Evolutionary conservation across 2,329 filamentous ascomycete species (phyloP).

Genomic region (Raffaelea ambrosiae): DNA sequence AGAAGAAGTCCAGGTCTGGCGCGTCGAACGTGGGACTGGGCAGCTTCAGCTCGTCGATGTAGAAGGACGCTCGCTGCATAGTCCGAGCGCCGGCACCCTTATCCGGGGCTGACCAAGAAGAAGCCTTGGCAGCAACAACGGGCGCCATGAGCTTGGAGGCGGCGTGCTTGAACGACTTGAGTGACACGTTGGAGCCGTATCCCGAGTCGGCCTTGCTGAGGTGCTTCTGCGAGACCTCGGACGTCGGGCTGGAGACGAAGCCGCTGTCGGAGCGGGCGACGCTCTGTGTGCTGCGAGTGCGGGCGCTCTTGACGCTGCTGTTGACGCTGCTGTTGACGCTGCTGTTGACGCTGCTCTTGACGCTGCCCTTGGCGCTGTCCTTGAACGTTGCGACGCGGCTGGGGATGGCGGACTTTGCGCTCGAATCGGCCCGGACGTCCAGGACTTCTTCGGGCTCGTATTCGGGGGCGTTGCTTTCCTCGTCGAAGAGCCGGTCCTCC

Average conservation of each 20-base stretch:
- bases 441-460: conserved; percentile 27
- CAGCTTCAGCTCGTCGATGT: conserved; percentile 11
- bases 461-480: conserved; percentile 26
- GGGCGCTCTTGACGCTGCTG: conserved; percentile 1
- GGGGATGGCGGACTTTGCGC: conserved; percentile 26
- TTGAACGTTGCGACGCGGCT: background rate
- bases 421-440: conserved; percentile 32
- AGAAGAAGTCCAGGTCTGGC: background rate
- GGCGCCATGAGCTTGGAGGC: conserved; percentile 19
- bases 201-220: conserved; percentile 53
- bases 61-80: conserved; percentile 4
- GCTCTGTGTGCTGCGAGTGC: conserved; percentile 13
- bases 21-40: conserved; percentile 6
- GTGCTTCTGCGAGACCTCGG: conserved; percentile 31
- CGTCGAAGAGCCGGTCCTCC: conserved; percentile 40
- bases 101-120: conserved; percentile 3
- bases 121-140: conserved; percentile 16
- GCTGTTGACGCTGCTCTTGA: conserved; percentile 14
- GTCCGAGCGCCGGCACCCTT: background rate
- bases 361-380: background rate
- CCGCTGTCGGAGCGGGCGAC: conserved; percentile 39
- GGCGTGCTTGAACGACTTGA: conserved; percentile 39
- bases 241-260: conserved; percentile 36
- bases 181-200: conserved; percentile 52
- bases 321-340: background rate